Percentiles rank a stretch among this genome's conserved stretches.
Conservation (phyloP, 2,329 filamentous ascomycete species). For the Penicillium sp. region DNA sequence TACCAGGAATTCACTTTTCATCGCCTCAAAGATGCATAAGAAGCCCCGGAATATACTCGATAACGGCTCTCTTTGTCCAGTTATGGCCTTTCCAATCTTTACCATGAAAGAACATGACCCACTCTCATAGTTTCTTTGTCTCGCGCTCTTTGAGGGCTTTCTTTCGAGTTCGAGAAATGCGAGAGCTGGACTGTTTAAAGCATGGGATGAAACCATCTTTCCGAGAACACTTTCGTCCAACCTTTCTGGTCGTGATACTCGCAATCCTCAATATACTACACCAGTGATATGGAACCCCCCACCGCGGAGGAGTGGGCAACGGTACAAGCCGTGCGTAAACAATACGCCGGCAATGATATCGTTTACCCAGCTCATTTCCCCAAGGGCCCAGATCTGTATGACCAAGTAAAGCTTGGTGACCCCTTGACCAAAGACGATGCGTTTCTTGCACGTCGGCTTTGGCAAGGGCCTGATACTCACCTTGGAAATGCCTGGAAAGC, state of each 20-base stretch:
- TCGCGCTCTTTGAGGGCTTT: neutral
- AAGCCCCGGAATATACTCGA: neutral
- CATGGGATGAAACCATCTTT: too few relatives aligned
- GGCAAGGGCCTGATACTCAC: slow-evolving; percentile 27
- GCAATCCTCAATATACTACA: too few relatives aligned
- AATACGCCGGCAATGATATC: neutral
- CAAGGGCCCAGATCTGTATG: slow-evolving; percentile 20
- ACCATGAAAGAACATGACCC: neutral
- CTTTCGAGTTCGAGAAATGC: neutral
- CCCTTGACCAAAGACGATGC: slow-evolving; percentile 26
- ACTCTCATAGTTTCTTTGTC: neutral
- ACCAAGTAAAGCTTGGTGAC: slow-evolving; percentile 28
- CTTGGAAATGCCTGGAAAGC: slow-evolving; percentile 17
- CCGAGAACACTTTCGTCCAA: too few relatives aligned
- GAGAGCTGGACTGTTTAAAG: too few relatives aligned
- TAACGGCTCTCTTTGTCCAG: neutral
- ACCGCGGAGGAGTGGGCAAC: too few relatives aligned
- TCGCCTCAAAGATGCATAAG: too few relatives aligned
- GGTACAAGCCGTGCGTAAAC: too few relatives aligned
- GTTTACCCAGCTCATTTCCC: neutral
- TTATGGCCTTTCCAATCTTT: neutral
- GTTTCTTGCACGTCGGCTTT: slow-evolving; percentile 30
- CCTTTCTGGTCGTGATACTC: too few relatives aligned
- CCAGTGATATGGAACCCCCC: too few relatives aligned
- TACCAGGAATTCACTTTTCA: too few relatives aligned